A percentile compares a stretch with the other conserved stretches of the same genome.
Conservation (phyloP, 371 early-diverging fungal genomes). For the Mucor mucedo region DNA sequence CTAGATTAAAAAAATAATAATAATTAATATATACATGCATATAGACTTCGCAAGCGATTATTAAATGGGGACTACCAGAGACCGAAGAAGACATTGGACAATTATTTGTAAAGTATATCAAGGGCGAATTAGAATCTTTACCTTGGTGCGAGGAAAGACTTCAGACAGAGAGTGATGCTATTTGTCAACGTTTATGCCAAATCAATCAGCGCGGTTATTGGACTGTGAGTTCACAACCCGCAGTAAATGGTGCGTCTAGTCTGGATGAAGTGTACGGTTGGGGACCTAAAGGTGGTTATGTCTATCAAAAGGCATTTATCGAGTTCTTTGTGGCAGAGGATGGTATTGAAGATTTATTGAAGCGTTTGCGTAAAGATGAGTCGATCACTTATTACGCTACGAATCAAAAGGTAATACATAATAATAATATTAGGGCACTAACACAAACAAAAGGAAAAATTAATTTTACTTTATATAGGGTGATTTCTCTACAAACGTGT, state of each 20-base stretch:
- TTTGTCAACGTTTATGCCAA: constrained; percentile 64
- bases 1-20: not conserved
- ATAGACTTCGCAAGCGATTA: constrained; percentile 29
- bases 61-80: constrained; percentile 81
- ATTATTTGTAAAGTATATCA: constrained; percentile 79
- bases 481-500: constrained; percentile 73
- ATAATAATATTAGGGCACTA: not conserved
- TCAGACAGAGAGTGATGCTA: constrained; percentile 76
- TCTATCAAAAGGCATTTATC: constrained; percentile 93
- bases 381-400: constrained; percentile 89
- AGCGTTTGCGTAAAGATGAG: constrained; percentile 56
- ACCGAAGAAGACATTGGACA: constrained; percentile 63
- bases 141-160: constrained; percentile 92
- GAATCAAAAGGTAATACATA: constrained; percentile 71
- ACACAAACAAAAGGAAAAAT: not conserved
- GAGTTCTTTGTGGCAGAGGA: constrained; percentile 75
- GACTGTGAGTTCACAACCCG: constrained; percentile 94
- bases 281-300: constrained; percentile 94
- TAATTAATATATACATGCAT: not conserved
- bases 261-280: constrained; percentile 84
- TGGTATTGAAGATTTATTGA: constrained; percentile 50
- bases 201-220: constrained; percentile 80
- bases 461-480: constrained; percentile 47
- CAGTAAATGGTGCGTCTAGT: constrained; percentile 88
- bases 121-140: constrained; percentile 69